Conservation (phyloP, 2,329 filamentous ascomycete species). For the Acephala macrosclerotiorum region DNA sequence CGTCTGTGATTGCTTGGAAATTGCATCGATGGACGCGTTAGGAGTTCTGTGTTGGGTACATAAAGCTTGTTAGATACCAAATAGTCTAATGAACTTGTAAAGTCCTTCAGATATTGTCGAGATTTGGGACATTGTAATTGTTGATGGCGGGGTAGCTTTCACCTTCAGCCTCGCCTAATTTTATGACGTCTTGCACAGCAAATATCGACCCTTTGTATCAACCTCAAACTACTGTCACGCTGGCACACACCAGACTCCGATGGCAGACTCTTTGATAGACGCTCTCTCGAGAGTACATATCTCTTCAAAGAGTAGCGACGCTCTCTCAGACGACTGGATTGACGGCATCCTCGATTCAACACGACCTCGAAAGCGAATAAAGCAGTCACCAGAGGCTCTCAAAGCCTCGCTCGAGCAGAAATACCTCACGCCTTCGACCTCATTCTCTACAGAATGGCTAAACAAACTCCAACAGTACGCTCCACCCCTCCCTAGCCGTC, state of each 20-base stretch:
- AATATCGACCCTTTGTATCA: background rate
- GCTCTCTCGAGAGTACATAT: slow-evolving; percentile 61
- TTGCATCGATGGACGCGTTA: background rate
- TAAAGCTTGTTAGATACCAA: background rate
- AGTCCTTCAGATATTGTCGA: background rate
- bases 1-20: slow-evolving; percentile 1
- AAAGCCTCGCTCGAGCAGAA: slow-evolving; percentile 76
- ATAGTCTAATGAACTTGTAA: slow-evolving; percentile 2
- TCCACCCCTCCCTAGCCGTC: slow-evolving; percentile 10
- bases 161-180: slow-evolving; percentile 21
- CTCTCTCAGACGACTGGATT: slow-evolving; percentile 52
- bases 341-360: slow-evolving; percentile 65
- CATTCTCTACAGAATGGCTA: slow-evolving; percentile 86
- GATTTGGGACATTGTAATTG: background rate
- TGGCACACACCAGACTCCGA: slow-evolving; percentile 18
- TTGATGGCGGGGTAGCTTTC: slow-evolving; percentile 24
- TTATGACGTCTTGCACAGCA: slow-evolving; percentile 14
- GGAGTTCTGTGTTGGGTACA: background rate
- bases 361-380: slow-evolving; percentile 56
- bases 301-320: slow-evolving; percentile 37
- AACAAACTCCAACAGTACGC: slow-evolving; percentile 83
- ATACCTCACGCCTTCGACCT: slow-evolving; percentile 79
- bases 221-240: background rate
- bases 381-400: slow-evolving; percentile 65
- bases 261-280: slow-evolving; percentile 49